These are phyloP conservation scores for Coleophoma crateriformis DNA, from an alignment of 2,329 filamentous ascomycete species.

Conservation along the genomic window DNA sequence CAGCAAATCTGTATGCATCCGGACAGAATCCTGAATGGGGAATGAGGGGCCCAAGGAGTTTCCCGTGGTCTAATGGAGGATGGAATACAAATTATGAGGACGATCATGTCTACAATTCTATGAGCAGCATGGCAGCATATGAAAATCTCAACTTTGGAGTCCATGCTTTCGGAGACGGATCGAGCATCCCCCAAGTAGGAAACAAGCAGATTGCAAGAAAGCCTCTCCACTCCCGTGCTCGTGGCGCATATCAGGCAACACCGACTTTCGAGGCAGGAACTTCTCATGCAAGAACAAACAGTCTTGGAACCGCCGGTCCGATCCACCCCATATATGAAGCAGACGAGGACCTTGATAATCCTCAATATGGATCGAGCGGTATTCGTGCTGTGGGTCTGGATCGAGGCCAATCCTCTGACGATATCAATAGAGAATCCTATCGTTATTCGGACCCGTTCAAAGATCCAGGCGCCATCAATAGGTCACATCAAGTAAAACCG, in stretches of 20 bases:
- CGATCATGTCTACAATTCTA: constrained; percentile 20
- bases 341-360: constrained; percentile 36
- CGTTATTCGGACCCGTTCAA: constrained; percentile 22
- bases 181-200: constrained; percentile 5
- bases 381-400: constrained; percentile 12
- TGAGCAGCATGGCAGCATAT: constrained; percentile 15
- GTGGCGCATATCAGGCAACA: constrained; percentile 31
- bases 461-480: constrained; percentile 14
- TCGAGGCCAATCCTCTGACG: constrained; percentile 9
- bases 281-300: constrained; percentile 35
- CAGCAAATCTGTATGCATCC: constrained; percentile 11
- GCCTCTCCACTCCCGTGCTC: constrained; percentile 28
- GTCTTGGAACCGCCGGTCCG: constrained; percentile 39
- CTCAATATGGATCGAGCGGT: constrained; percentile 4
- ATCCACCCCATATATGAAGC: constrained; percentile 63
- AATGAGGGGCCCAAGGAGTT: constrained; percentile 10
- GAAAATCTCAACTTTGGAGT: constrained; percentile 16
- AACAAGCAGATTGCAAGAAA: constrained; percentile 27
- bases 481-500: constrained; percentile 3
- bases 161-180: constrained; percentile 12
- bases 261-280: constrained; percentile 34
- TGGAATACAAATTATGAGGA: constrained; percentile 13
- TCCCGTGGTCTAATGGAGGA: constrained; percentile 18
- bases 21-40: constrained; percentile 12
- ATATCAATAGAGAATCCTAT: constrained; percentile 5